Evolutionary conservation across 768 basidiomycete genomes (phyloP), one percentile per base, ranked within the genome.

Genomic region (Kondoa malvinella): DNA sequence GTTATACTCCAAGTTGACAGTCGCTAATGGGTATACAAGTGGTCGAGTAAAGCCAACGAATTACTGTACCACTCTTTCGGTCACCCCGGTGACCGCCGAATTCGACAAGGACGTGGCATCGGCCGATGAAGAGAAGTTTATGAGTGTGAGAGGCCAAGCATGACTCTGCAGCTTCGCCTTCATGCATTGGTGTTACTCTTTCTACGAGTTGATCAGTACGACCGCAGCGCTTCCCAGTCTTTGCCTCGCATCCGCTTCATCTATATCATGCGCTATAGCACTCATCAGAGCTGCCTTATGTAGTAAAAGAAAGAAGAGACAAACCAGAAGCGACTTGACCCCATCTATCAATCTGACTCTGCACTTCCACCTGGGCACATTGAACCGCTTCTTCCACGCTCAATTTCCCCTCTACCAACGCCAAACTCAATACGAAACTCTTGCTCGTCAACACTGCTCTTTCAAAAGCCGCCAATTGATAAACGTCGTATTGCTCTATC

Each of bases 241-340:
- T 71, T 89, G 79, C 72, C 95, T 81, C 64, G 96, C 82, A 77
- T 97, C 95, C 70, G 95, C 88, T 76, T 89, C 87, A 78, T 99
- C 95, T 57, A 99, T 92, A 77, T 99, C 95, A 75, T 97, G 95
- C 16, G 95, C 94, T 99, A 77, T 1, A 2, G 29, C 3, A 30
- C n/a, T 50, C 26, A 8, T 1, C 66, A 1, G 26, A 1, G 14
- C 34, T 4, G 21, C 27, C 59, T 12, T 14, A 1, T 1, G 30
- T 1, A 27, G 30, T 21, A 59, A 25, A 3, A 32, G 26, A 26
- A 21, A 56, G 68, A 40, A 40, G 33, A 25, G 4, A 77, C 95
- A 81, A 74, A 97, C 94, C 89, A 76, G 97, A 95, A 80, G 97
- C 95, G 0, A 99, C 95, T 78, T 97, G 94, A n/a, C 95, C 95